Evolutionary conservation across 208 protist genomes (phyloP).

Genomic region (Blechomonas ayalai): DNA sequence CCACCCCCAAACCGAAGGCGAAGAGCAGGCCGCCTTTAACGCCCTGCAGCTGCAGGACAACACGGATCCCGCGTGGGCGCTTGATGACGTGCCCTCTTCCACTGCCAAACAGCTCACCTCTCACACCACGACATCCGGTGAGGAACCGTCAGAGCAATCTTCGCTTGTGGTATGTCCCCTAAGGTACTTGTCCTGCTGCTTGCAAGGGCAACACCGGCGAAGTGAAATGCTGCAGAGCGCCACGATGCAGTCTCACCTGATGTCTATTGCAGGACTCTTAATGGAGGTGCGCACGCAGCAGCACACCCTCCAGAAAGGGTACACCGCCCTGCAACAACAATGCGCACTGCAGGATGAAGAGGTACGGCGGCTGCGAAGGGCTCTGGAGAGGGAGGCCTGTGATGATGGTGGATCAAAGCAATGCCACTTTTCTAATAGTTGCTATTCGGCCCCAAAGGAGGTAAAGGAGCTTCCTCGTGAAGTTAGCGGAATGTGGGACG

Average conservation of each 20-base stretch:
- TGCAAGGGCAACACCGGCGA: conserved; percentile 23
- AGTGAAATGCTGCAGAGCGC: conserved; percentile 16
- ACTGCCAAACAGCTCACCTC: too few species aligned
- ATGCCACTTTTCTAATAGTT: too few species aligned
- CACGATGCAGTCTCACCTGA: conserved; percentile 11
- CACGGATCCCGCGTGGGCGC: conserved; percentile 8
- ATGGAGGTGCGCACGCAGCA: conserved; percentile 18
- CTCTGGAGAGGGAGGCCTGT: conserved; percentile 12
- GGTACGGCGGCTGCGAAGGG: conserved; percentile 10
- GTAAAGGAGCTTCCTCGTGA: too few species aligned
- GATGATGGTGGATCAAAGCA: conserved; percentile 4
- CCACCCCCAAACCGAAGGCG: too few species aligned
- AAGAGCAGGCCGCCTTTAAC: too few species aligned
- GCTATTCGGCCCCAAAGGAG: too few species aligned
- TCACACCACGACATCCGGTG: too few species aligned
- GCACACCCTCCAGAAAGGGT: conserved; percentile 11
- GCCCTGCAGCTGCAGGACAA: conserved; percentile 14
- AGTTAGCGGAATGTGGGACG: too few species aligned
- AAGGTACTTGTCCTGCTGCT: conserved; percentile 27
- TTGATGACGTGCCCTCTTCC: conserved; percentile 28
- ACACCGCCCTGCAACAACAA: too few species aligned
- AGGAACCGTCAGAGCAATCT: too few species aligned
- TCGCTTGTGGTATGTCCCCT: too few species aligned
- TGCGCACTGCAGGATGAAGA: too few species aligned
- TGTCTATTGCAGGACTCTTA: conserved; percentile 11